Conservation (phyloP, 1,139 yeast species). For the Meyerozyma athensensis region DNA sequence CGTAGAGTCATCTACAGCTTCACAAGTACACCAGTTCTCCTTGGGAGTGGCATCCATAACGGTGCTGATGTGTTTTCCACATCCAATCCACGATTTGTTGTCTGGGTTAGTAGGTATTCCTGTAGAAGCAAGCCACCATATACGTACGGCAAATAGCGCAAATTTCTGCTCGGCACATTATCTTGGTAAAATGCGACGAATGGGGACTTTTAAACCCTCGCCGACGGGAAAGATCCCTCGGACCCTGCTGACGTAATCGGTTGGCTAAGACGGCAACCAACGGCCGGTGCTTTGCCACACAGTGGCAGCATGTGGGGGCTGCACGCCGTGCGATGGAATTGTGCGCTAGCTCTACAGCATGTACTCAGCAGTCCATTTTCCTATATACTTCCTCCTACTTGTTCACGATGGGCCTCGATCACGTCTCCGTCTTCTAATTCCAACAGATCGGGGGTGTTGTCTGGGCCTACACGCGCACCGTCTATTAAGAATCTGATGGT, state of each 20-base stretch:
- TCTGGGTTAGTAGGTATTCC: slow-evolving; percentile 11
- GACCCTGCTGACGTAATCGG: too few relatives aligned
- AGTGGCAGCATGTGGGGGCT: too few relatives aligned
- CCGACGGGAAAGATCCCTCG: too few relatives aligned
- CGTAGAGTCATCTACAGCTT: slow-evolving; percentile 17
- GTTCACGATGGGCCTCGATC: slow-evolving; percentile 98
- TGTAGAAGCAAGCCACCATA: slow-evolving; percentile 1
- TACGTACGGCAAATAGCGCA: slow-evolving; percentile 34
- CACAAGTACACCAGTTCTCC: slow-evolving; percentile 39
- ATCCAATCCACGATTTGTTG: slow-evolving; percentile 39
- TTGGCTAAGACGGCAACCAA: too few relatives aligned
- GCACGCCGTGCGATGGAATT: too few relatives aligned
- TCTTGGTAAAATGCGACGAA: too few relatives aligned
- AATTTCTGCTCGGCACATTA: slow-evolving; percentile 33
- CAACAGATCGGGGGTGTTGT: slow-evolving; percentile 86
- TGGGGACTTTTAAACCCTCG: too few relatives aligned
- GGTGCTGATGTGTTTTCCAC: slow-evolving; percentile 39
- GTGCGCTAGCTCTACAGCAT: too few relatives aligned
- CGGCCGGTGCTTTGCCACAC: too few relatives aligned
- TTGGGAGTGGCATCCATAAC: slow-evolving; percentile 36
- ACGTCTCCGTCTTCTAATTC: slow-evolving; percentile 95
- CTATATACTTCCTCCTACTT: slow-evolving; percentile 54
- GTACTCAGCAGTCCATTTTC: too few relatives aligned
- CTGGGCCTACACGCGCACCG: slow-evolving; percentile 85
- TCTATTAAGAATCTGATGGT: slow-evolving; percentile 87